These are phyloP conservation scores for Globisporangium solare DNA, from an alignment of 352 stramenopile genomes.

Conservation along the genomic window DNA sequence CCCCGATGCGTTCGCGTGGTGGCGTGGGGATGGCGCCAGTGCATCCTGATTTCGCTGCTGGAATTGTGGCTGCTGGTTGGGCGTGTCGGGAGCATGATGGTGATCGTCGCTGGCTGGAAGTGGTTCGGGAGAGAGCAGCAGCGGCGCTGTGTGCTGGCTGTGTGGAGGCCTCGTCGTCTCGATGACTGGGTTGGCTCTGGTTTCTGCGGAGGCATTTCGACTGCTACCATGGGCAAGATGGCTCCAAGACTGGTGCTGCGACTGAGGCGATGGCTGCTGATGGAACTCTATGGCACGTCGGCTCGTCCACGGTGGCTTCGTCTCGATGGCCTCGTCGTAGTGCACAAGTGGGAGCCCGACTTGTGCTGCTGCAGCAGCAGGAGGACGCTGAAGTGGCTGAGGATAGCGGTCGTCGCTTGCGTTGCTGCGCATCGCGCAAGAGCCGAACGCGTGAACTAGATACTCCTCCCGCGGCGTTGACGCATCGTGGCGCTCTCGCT, in stretches of 20 bases:
- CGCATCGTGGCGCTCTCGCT: constrained; percentile 34
- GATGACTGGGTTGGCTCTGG: no score
- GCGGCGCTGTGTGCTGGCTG: constrained; percentile 9
- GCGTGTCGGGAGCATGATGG: constrained; percentile 18
- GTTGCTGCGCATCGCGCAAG: constrained; percentile 35
- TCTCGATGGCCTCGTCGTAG: neutral
- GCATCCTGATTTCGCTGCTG: constrained; percentile 12
- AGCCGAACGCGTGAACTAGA: constrained; percentile 67
- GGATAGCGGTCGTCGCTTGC: constrained; percentile 4
- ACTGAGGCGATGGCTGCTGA: neutral
- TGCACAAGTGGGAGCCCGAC: no score
- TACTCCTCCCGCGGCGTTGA: constrained; percentile 57
- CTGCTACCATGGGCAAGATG: neutral
- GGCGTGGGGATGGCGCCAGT: neutral
- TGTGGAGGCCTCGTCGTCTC: neutral
- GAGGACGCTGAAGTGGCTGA: no score
- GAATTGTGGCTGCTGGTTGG: constrained; percentile 17
- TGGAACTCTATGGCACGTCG: neutral
- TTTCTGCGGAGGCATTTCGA: constrained; percentile 12
- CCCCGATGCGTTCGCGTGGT: neutral
- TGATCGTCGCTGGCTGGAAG: constrained; percentile 13
- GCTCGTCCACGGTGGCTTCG: neutral
- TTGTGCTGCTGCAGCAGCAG: no score
- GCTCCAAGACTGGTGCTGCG: constrained; percentile 9
- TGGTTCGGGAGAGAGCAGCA: neutral